Evolutionary conservation across 2,329 filamentous ascomycete species (phyloP).

Genomic region (Ophiostoma piceae): DNA sequence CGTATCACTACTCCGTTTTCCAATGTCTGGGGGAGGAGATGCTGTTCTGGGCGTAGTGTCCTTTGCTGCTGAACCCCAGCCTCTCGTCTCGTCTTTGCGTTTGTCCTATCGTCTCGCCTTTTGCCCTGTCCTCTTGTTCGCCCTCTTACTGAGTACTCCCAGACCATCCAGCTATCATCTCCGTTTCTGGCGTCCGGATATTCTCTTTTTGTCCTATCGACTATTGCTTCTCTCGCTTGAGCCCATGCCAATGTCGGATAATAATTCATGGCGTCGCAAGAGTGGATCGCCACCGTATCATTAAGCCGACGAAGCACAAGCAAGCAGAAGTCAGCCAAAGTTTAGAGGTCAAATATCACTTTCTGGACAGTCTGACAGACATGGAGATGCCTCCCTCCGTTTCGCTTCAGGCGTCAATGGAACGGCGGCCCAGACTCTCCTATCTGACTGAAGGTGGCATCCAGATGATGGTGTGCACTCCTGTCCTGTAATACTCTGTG

Average conservation of each 20-base stretch:
- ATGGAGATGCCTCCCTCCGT: not conserved
- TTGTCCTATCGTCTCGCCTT: not conserved
- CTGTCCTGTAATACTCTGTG: not conserved
- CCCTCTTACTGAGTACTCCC: not conserved
- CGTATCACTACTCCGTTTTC: not conserved
- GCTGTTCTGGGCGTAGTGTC: not conserved
- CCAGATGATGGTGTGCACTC: constrained; percentile 4
- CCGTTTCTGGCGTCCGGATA: not conserved
- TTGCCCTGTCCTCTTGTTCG: not conserved
- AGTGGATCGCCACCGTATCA: not conserved
- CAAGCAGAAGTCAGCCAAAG: not conserved
- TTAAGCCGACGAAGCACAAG: not conserved
- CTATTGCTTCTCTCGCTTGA: not conserved
- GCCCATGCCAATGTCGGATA: not conserved
- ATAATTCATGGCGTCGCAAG: not conserved
- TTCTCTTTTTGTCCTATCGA: not conserved
- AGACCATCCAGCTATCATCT: no score
- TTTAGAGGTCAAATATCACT: not conserved
- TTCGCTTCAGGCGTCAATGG: constrained; percentile 1
- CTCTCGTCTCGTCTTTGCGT: not conserved
- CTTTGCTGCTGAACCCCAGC: not conserved
- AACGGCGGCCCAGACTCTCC: not conserved
- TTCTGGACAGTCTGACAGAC: not conserved
- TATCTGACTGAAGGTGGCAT: constrained; percentile 5
- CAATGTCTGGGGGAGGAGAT: constrained; percentile 1